phyloP scores from a whole-genome alignment of 2,329 filamentous ascomycete species.

The Fusarium veterinarium region DNA sequence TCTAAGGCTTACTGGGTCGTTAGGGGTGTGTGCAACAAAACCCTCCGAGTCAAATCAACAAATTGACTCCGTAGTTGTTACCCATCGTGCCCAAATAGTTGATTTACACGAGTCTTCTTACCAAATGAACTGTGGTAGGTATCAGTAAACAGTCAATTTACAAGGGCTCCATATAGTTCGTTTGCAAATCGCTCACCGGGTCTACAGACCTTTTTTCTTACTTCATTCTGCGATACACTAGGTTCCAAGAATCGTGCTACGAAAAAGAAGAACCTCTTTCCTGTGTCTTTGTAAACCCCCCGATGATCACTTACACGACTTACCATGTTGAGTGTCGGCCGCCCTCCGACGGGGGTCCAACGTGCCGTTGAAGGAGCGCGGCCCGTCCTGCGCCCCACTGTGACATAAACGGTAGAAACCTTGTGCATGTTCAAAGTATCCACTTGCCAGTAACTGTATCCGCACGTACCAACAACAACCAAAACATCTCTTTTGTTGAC shows the following conservation, averaged over 20 bases:
- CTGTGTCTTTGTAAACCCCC: background rate
- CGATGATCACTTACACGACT: constrained; percentile 13
- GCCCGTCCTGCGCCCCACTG: constrained; percentile 18
- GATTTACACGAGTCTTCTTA: background rate
- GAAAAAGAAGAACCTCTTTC: background rate
- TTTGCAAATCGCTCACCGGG: background rate
- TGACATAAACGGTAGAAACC: constrained; percentile 17
- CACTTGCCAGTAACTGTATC: constrained; percentile 5
- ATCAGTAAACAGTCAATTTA: background rate
- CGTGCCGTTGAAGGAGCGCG: constrained; percentile 21
- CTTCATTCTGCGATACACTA: background rate
- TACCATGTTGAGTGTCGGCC: constrained; percentile 12
- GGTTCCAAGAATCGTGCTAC: background rate
- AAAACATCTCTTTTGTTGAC: constrained; percentile 25
- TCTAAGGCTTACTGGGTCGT: background rate
- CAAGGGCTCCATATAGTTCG: background rate
- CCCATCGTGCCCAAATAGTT: background rate
- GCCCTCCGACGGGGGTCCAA: constrained; percentile 2
- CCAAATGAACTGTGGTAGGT: background rate
- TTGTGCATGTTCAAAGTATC: background rate
- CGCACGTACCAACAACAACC: constrained; percentile 33
- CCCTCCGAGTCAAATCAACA: background rate
- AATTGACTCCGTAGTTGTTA: background rate
- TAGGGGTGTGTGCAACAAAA: background rate
- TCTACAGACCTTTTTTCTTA: background rate